These are phyloP conservation scores for Paraphaeosphaeria sporulosa DNA, from an alignment of 2,329 filamentous ascomycete genomes.

Conservation along the genomic window DNA sequence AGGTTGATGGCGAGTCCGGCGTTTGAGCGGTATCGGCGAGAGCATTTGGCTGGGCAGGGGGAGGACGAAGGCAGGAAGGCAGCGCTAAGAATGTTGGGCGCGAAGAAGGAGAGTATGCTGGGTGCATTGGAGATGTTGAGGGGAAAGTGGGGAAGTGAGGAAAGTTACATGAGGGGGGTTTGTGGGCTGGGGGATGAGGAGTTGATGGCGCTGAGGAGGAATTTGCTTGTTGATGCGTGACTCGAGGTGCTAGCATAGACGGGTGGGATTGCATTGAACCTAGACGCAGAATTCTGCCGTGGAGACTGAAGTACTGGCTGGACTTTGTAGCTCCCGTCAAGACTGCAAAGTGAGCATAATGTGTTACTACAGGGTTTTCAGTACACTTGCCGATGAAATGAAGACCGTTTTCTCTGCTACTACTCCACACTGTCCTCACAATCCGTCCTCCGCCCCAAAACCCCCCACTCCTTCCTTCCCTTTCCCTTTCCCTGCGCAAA, in stretches of 20 bases:
- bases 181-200: slow-evolving; percentile 66
- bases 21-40: slow-evolving; percentile 34
- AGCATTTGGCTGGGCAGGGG: slow-evolving; percentile 19
- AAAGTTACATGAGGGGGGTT: slow-evolving; percentile 67
- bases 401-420: too few relatives aligned
- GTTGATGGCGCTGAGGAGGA: slow-evolving; percentile 57
- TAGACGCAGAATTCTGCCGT: too few relatives aligned
- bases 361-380: too few relatives aligned
- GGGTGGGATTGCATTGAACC: not conserved
- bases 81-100: slow-evolving; percentile 47
- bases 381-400: too few relatives aligned
- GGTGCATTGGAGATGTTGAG: slow-evolving; percentile 63
- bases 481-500: not conserved
- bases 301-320: not conserved
- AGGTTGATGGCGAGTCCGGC: slow-evolving; percentile 53
- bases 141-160: slow-evolving; percentile 67
- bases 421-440: too few relatives aligned
- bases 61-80: slow-evolving; percentile 32
- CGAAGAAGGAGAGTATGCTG: slow-evolving; percentile 60
- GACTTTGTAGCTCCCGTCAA: too few relatives aligned
- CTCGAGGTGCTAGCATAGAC: not conserved
- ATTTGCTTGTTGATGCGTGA: slow-evolving; percentile 33
- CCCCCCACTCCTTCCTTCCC: not conserved
- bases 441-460: too few relatives aligned
- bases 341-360: too few relatives aligned